Evolutionary conservation across 2,329 filamentous ascomycete genomes (phyloP), one percentile per base, ranked within the genome.

Genomic region (Aspergillus sp.): DNA sequence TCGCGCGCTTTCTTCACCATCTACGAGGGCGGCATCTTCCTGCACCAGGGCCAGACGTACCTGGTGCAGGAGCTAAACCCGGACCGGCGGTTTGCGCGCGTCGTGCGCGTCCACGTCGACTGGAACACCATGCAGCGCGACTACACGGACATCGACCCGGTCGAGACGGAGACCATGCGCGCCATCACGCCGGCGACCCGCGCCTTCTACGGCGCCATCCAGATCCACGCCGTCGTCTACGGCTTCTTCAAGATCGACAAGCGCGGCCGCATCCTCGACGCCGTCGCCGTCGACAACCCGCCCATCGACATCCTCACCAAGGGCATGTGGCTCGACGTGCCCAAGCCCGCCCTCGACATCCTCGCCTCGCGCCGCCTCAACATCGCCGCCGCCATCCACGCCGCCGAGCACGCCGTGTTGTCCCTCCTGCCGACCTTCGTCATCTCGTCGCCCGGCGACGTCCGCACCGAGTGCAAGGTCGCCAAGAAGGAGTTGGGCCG

Each of bases 161-260:
- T 95, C 26, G 92, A 96, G 71, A 96, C 90, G 0, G 90, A 97
- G 73, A 86, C 87, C 2, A 91, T 95, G 57, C 86, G 90, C 7
- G 82, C 79, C 16, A 89, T 96, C 19, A 64, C 73, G 60, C 38
- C 50, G 5, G 36, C 24, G 3, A 88, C 82, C 0, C 82, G 84
- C 55, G 93, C 92, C 1, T 97, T 90, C 73, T 92, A 90, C 66
- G 94, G 94, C 33, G 77, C 83, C 0, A 93, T 99, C 67, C 87
- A 88, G 62, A 92, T 97, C 64, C 84, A 87, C 58, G 88, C 93
- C 60, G 87, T 89, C 26, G 91, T 99, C 2, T 97, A 95, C 68
- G 94, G 94, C 2, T 99, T 94, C 76, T 97, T 96, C 81, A 97
- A 97, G 68, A 77, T 96, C n/a, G 92, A 97, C 71, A 88, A 87